Evolutionary conservation across 441 rosid genomes (phyloP).

Genomic region (Hura crepitans): DNA sequence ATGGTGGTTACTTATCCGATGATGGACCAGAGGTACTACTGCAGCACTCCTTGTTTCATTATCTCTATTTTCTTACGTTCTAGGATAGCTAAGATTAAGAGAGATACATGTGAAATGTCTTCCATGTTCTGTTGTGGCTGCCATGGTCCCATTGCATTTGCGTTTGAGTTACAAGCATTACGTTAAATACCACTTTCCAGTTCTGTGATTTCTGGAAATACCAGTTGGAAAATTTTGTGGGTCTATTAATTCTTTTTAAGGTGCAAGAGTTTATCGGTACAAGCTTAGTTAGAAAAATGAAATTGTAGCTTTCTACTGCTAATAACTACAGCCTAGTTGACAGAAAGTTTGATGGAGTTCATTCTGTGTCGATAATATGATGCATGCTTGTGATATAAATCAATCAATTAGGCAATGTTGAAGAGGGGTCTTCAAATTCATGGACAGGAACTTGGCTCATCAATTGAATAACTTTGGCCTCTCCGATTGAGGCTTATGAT

Average conservation of each 20-base stretch:
- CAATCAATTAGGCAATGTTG: not conserved
- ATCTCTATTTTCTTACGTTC: not conserved
- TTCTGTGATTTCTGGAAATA: not conserved
- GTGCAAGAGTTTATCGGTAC: not conserved
- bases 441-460: not conserved
- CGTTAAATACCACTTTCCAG: not conserved
- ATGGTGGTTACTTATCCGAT: slow-evolving; percentile 71
- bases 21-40: slow-evolving; percentile 52
- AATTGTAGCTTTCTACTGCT: not conserved
- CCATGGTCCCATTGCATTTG: not conserved
- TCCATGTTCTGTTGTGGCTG: too few species aligned
- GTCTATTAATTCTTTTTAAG: not conserved
- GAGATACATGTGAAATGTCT: too few species aligned
- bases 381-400: too few species aligned
- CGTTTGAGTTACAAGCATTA: not conserved
- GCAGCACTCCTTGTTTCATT: not conserved
- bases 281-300: not conserved
- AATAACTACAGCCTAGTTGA: not conserved
- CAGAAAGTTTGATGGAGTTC: not conserved
- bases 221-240: not conserved
- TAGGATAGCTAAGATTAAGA: not conserved
- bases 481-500: not conserved
- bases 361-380: not conserved
- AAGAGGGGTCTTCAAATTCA: not conserved
- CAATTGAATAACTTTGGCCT: not conserved